Evolutionary conservation across 2,329 filamentous ascomycete genomes (phyloP), one percentile per base, ranked within the genome.

Genomic region (Calonectria ilicicola): DNA sequence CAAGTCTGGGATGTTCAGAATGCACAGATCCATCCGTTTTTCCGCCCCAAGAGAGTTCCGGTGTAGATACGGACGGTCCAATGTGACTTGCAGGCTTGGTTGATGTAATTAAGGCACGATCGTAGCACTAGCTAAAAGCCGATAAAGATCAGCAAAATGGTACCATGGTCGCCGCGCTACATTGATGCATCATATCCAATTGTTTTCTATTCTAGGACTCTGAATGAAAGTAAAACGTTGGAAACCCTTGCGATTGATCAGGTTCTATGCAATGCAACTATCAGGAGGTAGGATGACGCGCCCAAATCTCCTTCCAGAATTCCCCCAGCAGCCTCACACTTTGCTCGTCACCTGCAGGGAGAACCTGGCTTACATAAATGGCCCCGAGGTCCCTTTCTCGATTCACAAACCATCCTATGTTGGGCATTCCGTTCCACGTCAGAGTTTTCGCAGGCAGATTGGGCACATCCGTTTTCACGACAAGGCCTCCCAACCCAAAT

Each of bases 361-460:
- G 64, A 5, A 71, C 53, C 29, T 71, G 69, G 64, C 69, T 71
- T n/a, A 63, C 53, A 23, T 71, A 71, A 9, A 71, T 15, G 3
- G 63, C 53, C n/a, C 69, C 69, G 15, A 62, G 56, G 19, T 38
- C 64, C 21, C 26, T 42, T 14, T 71, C 53, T 27, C 69, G 63
- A 26, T 71, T 67, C 5, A 71, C 56, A 40, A 53, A 71, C 69
- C 69, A 71, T n/a, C 69, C 64, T 35, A 71, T 71, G 26, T 71
- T 71, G 12, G 69, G 69, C 69, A 71, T 71, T 46, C 69, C 64
- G 49, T 71, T 71, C 69, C 69, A 71, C 6, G 69, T 60, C 23
- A 71, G 38, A 27, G 69, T 71, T n/a, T 53, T 53, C 23, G 42
- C 53, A 6, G 69, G 69, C 15, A 71, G 69, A 56, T 67, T 71